A percentile compares a stretch with the other conserved stretches of the same genome.
phyloP scores from a whole-genome alignment of 2,329 filamentous ascomycete genomes.

The Meredithiella fracta region DNA sequence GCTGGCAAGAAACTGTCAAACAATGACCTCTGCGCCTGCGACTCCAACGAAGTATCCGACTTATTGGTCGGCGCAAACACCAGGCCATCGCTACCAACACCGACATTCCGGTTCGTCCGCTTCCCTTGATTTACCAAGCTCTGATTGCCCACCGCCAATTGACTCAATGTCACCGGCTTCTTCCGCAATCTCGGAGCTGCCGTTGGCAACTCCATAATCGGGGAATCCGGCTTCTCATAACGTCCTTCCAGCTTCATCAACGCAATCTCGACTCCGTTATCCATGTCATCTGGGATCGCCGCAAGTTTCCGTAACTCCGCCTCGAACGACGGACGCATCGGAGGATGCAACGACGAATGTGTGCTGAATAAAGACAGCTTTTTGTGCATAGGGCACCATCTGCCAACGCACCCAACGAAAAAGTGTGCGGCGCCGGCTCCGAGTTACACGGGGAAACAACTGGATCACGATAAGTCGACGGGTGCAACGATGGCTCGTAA shows the following conservation, averaged over 20 bases:
- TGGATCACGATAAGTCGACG: constrained; percentile 23
- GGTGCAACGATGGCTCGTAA: constrained; percentile 17
- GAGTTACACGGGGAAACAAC: constrained; percentile 28
- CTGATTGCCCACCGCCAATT: constrained; percentile 19
- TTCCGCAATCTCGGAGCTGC: constrained; percentile 9
- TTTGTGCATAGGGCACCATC: constrained; percentile 21
- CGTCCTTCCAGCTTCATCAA: constrained; percentile 82
- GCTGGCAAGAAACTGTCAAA: constrained; percentile 12
- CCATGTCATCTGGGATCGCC: constrained; percentile 67
- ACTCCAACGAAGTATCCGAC: constrained; percentile 12
- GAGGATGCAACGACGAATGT: constrained; percentile 41
- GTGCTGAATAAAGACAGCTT: constrained; percentile 42
- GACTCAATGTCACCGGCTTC: constrained; percentile 10
- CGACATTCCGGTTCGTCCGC: constrained; percentile 30
- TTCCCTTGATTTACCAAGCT: constrained; percentile 27
- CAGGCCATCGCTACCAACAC: constrained; percentile 24
- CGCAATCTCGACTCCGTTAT: constrained; percentile 85
- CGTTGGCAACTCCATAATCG: not conserved
- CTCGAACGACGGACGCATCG: constrained; percentile 64
- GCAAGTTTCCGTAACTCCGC: constrained; percentile 74
- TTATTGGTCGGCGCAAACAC: constrained; percentile 16
- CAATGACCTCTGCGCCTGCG: not conserved
- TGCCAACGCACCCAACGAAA: constrained; percentile 36
- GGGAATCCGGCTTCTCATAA: constrained; percentile 35
- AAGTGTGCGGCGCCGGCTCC: constrained; percentile 26